Conservation (phyloP, 2,329 filamentous ascomycete genomes). For the Scorias spongiosa region DNA sequence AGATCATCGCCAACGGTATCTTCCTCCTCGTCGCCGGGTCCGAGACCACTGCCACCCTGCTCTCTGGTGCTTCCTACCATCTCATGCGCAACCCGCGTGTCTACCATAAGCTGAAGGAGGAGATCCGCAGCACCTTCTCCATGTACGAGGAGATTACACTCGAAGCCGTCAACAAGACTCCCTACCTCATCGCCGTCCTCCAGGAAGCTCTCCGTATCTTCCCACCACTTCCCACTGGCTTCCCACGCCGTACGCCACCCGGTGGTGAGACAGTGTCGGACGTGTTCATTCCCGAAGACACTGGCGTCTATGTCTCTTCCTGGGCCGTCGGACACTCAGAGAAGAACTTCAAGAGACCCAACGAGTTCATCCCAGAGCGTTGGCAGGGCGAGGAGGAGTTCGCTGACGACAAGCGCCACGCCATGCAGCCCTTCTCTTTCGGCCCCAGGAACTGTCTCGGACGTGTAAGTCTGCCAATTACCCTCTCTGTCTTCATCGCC, state of each 20-base stretch:
- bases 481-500: neutral
- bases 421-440: slow-evolving; percentile 17
- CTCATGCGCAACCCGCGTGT: slow-evolving; percentile 25
- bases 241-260: slow-evolving; percentile 13
- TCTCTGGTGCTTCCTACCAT: slow-evolving; percentile 26
- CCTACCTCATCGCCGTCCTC: slow-evolving; percentile 31
- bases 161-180: slow-evolving; percentile 6
- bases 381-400: slow-evolving; percentile 15
- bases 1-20: slow-evolving; percentile 21
- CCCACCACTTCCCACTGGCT: slow-evolving; percentile 29
- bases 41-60: slow-evolving; percentile 36
- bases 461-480: slow-evolving; percentile 8
- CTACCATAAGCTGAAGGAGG: slow-evolving; percentile 24
- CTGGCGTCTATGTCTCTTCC: slow-evolving; percentile 7
- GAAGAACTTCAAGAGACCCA: slow-evolving; percentile 13
- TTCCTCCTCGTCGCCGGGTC: slow-evolving; percentile 31
- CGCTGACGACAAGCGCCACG: slow-evolving; percentile 14
- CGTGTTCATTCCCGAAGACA: slow-evolving; percentile 15
- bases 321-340: slow-evolving; percentile 9
- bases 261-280: slow-evolving; percentile 16
- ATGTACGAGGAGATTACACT: slow-evolving; percentile 15
- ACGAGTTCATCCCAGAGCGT: slow-evolving; percentile 18
- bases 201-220: slow-evolving; percentile 32
- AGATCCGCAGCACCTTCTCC: slow-evolving; percentile 27
- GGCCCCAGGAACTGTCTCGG: slow-evolving; percentile 24